Evolutionary conservation across 2,329 filamentous ascomycete genomes (phyloP).

Genomic region (Colletotrichum theobromicola): DNA sequence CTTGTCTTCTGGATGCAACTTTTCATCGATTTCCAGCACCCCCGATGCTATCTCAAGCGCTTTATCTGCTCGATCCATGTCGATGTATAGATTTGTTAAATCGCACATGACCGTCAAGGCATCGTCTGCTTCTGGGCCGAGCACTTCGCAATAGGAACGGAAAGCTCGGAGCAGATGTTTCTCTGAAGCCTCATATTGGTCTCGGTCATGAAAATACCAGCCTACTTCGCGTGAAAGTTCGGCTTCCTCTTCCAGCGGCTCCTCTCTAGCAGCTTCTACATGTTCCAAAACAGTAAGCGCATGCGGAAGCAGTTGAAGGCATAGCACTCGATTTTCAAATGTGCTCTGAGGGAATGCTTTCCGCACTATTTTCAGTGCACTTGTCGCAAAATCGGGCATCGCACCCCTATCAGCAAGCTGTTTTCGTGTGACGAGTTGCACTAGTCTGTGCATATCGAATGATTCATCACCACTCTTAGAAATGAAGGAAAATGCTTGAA

Average conservation of each 20-base stretch:
- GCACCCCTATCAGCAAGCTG: slow-evolving; percentile 25
- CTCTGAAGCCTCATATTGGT: no score
- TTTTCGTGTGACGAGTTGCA: slow-evolving; percentile 35
- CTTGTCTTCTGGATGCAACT: neutral
- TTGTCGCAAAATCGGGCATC: slow-evolving; percentile 12
- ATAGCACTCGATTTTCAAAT: neutral
- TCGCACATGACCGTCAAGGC: no score
- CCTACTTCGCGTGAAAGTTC: neutral
- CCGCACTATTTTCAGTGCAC: slow-evolving; percentile 26
- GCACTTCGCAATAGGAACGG: no score
- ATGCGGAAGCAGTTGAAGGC: neutral
- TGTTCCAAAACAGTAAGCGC: neutral
- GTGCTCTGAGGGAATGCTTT: fast-evolving
- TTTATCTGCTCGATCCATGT: neutral
- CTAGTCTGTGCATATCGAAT: slow-evolving; percentile 37
- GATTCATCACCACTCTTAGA: slow-evolving; percentile 10
- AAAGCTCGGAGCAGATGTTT: no score
- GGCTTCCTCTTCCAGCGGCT: neutral
- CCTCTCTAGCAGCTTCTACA: no score
- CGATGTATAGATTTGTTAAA: no score
- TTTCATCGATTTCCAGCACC: neutral
- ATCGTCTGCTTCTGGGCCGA: no score
- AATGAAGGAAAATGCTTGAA: slow-evolving; percentile 36
- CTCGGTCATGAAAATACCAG: fast-evolving
- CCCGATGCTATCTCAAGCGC: fast-evolving